Percentiles rank a stretch among this genome's conserved stretches.
Conservation (phyloP, 2,329 filamentous ascomycete genomes). For the Talaromyces sp. region DNA sequence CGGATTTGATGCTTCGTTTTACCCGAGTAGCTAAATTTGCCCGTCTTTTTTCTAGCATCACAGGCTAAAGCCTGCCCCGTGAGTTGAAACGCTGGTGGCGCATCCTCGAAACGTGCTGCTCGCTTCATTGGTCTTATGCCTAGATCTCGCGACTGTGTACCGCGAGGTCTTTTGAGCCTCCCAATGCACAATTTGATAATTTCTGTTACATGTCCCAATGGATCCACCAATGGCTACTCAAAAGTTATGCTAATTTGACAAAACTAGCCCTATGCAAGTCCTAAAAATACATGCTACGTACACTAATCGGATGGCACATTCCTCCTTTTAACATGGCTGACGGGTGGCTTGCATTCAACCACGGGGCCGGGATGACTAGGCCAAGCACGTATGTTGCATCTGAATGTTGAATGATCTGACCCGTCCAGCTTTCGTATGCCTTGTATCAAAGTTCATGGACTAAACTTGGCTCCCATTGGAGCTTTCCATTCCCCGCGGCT, state of each 20-base stretch:
- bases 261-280: not conserved
- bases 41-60: not conserved
- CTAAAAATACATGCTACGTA: not conserved
- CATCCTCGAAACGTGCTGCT: not conserved
- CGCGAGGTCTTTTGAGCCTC: slow-evolving; percentile 1
- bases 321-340: slow-evolving; percentile 2
- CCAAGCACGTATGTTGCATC: slow-evolving; percentile 14
- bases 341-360: slow-evolving; percentile 16
- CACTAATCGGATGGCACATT: slow-evolving; percentile 4
- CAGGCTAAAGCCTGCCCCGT: not conserved
- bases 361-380: slow-evolving; percentile 13
- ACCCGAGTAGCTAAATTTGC: not conserved
- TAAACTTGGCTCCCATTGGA: not conserved
- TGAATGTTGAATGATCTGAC: not conserved
- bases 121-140: slow-evolving; percentile 10
- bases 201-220: not conserved
- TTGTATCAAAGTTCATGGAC: not conserved
- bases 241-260: not conserved
- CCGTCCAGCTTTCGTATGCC: not conserved
- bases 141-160: slow-evolving; percentile 5
- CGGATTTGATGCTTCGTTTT: not conserved
- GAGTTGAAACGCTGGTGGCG: slow-evolving; percentile 12
- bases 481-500: not conserved
- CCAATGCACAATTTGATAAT: not conserved
- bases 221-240: not conserved